A percentile compares a stretch with the other conserved stretches of the same genome.
Evolutionary conservation across 208 protist genomes (phyloP).

Genomic region (Trypanosoma conorhini): DNA sequence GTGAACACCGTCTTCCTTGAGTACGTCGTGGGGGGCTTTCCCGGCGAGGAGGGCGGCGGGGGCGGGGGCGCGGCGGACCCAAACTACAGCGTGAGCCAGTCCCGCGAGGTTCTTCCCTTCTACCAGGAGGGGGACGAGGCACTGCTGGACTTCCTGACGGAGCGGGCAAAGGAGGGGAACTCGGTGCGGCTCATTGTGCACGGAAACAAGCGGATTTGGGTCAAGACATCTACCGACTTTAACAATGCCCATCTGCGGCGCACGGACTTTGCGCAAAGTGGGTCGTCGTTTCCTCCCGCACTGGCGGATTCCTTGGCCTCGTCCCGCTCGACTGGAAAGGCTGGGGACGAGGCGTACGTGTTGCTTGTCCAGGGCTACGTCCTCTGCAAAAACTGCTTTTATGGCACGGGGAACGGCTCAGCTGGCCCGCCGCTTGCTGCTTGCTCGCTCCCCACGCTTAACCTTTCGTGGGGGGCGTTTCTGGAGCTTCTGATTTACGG

Average conservation of each 20-base stretch:
- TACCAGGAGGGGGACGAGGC: constrained; percentile 32
- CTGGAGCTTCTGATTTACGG: constrained; percentile 63
- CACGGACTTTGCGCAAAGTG: neutral
- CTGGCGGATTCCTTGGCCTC: neutral
- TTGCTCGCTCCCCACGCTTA: constrained; percentile 51
- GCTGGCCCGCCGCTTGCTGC: neutral
- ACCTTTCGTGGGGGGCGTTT: constrained; percentile 61
- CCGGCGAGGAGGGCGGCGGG: neutral
- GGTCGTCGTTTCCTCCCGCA: neutral
- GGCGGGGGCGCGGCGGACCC: neutral
- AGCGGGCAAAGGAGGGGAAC: constrained; percentile 18
- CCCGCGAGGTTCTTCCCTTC: constrained; percentile 26
- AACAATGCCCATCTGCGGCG: neutral
- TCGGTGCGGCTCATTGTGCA: constrained; percentile 26
- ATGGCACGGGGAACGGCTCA: neutral
- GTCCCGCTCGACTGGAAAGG: neutral
- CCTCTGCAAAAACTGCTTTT: constrained; percentile 16
- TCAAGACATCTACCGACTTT: constrained; percentile 24
- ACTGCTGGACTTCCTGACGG: constrained; percentile 19
- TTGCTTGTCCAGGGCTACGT: neutral
- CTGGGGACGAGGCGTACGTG: neutral
- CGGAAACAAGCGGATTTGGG: constrained; percentile 26
- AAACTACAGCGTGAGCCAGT: constrained; percentile 14
- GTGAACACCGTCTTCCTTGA: constrained; percentile 33
- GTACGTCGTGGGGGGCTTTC: neutral